Base-by-base conservation (phyloP, 1,284 basidiomycete species). In the Singerocomus inundabilis region DNA sequence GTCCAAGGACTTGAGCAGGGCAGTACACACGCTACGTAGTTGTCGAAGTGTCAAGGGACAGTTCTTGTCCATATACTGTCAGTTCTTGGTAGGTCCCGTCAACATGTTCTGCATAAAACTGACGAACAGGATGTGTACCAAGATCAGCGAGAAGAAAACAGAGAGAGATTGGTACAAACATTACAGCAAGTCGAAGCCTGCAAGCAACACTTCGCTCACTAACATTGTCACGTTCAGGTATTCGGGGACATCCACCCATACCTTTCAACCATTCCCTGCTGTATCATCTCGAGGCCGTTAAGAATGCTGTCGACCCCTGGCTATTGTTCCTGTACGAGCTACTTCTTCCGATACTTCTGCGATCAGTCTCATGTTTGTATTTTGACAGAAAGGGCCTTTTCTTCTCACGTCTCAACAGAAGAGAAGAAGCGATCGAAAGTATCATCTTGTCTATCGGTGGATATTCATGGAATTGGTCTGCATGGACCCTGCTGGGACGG, bases 391-490 rank as follows among this genome's bases (percentile, higher is more conserved):
- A 93, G 64, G 87, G 87, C 0, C 69, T 96, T 9, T 84, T 96
- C 56, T 79, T 93, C 43, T 84, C 82, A 46, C 84, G 91, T 13
- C 72, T 95, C 48, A 82, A 82, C 41, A 78, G 88, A 56, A 80
- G 91, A 36, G 85, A 91, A 55, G 90, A 93, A 63, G 93, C 96
- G 0, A 88, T 96, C 31, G 92, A 94, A 62, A 83, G 78, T 57
- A 80, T 86, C 8, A 73, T 98, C 16, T 70, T 83, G 30, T 95
- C 93, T 6, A 85, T 98, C 42, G 78, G 81, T 43, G 76, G 78
- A 4, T 93, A 89, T 62, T 88, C 92, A 8, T 99, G 93, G 86
- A 98, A 98, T 66, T 99, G 97, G 96, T 91, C 91, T 25, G 79
- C 87, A 5, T 99, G 97, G 96, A 75, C 80, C 18, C 78, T 93